A percentile compares a stretch with the other conserved stretches of the same genome.
Conservation (phyloP, 2,329 filamentous ascomycete species). For the Sphaerulina vaccinii region DNA sequence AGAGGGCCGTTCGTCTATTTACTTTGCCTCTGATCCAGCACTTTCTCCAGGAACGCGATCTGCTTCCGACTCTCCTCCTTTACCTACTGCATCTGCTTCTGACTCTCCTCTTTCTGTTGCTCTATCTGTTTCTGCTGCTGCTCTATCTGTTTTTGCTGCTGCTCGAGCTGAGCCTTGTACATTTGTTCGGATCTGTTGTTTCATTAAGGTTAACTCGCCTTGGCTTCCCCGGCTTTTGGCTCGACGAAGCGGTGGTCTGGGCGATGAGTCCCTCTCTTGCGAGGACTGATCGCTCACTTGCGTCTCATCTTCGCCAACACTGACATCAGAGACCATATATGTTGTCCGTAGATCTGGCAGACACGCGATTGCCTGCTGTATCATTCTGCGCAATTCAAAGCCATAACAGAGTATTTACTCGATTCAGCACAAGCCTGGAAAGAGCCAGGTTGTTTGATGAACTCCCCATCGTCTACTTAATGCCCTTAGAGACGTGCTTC, state of each 20-base stretch:
- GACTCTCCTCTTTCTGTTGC: constrained; percentile 6
- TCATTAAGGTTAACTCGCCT: constrained; percentile 14
- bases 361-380: constrained; percentile 13
- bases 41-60: not conserved
- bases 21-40: not conserved
- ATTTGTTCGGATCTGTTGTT: constrained; percentile 18
- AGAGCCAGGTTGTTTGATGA: not conserved
- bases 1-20: not conserved
- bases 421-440: not conserved
- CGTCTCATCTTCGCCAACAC: constrained; percentile 9
- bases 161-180: constrained; percentile 19
- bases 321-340: constrained; percentile 11
- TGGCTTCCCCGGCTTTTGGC: constrained; percentile 14
- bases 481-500: not conserved
- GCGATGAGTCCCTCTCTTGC: constrained; percentile 12
- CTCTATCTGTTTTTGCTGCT: constrained; percentile 15
- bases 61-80: not conserved
- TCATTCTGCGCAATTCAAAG: constrained; percentile 4
- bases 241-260: constrained; percentile 13
- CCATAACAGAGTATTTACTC: not conserved
- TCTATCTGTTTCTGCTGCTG: constrained; percentile 4
- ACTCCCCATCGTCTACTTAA: not conserved
- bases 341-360: constrained; percentile 9
- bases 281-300: constrained; percentile 14
- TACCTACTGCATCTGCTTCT: constrained; percentile 8